Conservation (phyloP, 176 grass and related monocot genomes). For the Chloris gayana region DNA sequence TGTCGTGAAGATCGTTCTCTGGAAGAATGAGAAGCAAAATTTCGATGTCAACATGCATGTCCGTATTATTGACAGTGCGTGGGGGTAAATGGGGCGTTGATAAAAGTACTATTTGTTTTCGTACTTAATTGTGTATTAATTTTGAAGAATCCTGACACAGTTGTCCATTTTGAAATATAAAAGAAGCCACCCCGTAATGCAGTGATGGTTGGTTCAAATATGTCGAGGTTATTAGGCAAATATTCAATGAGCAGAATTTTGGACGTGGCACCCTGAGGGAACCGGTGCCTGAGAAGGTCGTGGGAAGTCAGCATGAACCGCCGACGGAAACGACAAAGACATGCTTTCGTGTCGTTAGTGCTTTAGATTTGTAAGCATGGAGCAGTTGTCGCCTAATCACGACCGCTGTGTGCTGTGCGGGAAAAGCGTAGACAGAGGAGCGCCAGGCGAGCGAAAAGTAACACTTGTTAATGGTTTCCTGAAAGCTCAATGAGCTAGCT, state of each 20-base stretch:
- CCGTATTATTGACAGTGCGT: neutral
- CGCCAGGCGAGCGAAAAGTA: conserved; percentile 13
- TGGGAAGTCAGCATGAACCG: neutral
- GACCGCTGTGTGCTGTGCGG: neutral
- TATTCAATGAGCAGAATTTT: conserved; percentile 8
- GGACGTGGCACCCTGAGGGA: conserved; percentile 16
- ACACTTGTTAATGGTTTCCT: neutral
- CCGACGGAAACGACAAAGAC: conserved; percentile 29
- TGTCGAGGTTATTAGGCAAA: neutral
- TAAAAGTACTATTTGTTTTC: neutral
- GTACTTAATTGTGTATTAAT: neutral
- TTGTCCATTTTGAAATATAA: neutral
- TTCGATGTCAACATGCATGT: neutral
- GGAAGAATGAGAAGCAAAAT: neutral
- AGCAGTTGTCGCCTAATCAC: conserved; percentile 22
- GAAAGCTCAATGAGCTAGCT: conserved; percentile 5
- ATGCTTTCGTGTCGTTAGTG: conserved; percentile 46
- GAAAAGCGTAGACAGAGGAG: conserved; percentile 3
- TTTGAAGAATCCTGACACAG: neutral
- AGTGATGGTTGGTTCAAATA: neutral
- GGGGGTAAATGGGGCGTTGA: neutral
- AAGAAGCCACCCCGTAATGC: neutral
- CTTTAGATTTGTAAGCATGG: neutral
- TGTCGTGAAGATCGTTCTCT: neutral
- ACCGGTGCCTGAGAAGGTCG: neutral